Evolutionary conservation across 805 yeast species (phyloP).

Genomic region (Nadsonia fulvescens): DNA sequence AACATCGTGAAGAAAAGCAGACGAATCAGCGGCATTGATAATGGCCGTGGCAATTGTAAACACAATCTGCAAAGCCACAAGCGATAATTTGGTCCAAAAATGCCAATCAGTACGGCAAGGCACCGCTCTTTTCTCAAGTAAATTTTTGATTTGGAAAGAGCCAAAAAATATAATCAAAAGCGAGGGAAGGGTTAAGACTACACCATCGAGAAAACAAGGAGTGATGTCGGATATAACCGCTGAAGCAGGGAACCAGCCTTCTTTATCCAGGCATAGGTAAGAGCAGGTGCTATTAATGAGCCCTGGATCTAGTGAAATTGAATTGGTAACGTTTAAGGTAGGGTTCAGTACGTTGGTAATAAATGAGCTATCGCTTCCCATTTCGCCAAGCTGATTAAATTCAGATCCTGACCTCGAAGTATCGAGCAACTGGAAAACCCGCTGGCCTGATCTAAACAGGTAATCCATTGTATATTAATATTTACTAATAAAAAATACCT

Average conservation of each 20-base stretch:
- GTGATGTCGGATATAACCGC: conserved; percentile 14
- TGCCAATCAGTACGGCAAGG: conserved; percentile 12
- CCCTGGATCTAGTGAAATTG: conserved; percentile 7
- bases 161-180: conserved; percentile 16
- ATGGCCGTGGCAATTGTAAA: conserved; percentile 6
- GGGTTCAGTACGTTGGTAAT: too few species aligned
- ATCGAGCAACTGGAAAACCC: too few species aligned
- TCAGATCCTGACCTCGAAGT: too few species aligned
- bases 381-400: too few species aligned
- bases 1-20: conserved; percentile 8
- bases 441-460: too few species aligned
- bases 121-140: conserved; percentile 11
- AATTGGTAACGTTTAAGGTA: background rate
- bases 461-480: too few species aligned
- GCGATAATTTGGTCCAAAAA: conserved; percentile 10
- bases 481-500: too few species aligned
- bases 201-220: conserved; percentile 24
- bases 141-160: conserved; percentile 11
- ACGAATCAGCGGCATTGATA: conserved; percentile 7
- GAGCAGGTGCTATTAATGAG: too few species aligned
- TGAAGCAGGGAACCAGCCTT: conserved; percentile 23
- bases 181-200: conserved; percentile 15
- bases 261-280: conserved; percentile 8
- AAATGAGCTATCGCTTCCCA: too few species aligned
- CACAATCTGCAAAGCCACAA: conserved; percentile 9